A percentile compares a stretch with the other conserved stretches of the same genome.
These are phyloP conservation scores for Vigna unguiculata DNA, from an alignment of 306 rosid species.

Conservation along the genomic window DNA sequence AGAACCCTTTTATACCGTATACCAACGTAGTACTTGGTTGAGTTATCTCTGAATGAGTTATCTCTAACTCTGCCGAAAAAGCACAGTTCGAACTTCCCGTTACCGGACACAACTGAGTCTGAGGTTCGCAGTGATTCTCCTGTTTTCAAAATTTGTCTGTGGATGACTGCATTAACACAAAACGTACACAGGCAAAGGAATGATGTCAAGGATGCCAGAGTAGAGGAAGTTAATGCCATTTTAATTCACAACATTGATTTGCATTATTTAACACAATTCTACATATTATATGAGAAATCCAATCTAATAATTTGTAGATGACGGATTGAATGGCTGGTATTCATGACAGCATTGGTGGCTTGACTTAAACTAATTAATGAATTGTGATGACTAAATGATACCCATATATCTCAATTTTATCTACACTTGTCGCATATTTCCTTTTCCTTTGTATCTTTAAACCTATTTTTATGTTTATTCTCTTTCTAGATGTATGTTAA, in stretches of 20 bases:
- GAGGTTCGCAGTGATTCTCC: conserved; percentile 11
- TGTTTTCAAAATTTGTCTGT: background rate
- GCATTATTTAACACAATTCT: background rate
- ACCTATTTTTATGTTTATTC: too few species aligned
- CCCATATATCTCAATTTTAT: too few species aligned
- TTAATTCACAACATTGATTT: background rate
- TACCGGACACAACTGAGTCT: background rate
- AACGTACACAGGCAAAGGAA: background rate
- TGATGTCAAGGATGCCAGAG: background rate
- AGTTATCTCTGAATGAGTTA: conserved; percentile 4
- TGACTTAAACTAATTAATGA: too few species aligned
- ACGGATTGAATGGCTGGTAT: too few species aligned
- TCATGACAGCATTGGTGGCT: too few species aligned
- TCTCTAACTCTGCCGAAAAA: background rate
- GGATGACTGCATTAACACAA: background rate
- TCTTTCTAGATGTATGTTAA: too few species aligned
- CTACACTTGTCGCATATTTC: too few species aligned
- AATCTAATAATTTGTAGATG: too few species aligned
- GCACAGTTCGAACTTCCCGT: conserved; percentile 21
- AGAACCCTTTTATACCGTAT: conserved; percentile 15
- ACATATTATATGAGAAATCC: background rate
- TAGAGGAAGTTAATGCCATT: background rate
- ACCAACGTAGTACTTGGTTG: conserved; percentile 41
- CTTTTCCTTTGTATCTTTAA: too few species aligned
- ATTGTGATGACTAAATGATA: too few species aligned